Conservation (phyloP, 441 rosid genomes). For the Manihot esculenta region DNA sequence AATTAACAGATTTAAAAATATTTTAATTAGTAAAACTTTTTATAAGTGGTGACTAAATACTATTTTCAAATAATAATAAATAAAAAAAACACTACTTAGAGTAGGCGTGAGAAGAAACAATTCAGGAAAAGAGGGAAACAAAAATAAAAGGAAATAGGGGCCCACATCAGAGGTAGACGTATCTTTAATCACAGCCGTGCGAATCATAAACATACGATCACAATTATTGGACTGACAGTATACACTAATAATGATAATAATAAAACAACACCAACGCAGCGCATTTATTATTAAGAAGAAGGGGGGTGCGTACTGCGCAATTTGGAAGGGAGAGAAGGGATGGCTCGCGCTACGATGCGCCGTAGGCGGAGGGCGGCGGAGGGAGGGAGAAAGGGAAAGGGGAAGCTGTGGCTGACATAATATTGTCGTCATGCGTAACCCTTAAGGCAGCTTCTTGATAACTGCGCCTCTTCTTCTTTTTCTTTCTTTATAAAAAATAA, state of each 20-base stretch:
- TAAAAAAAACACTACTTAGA: too few relatives aligned
- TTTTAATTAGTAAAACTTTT: too few relatives aligned
- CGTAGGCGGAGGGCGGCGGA: constrained; percentile 19
- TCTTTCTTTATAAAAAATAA: too few relatives aligned
- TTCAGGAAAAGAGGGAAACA: too few relatives aligned
- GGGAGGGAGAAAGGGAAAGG: not conserved
- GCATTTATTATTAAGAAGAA: not conserved
- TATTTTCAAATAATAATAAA: too few relatives aligned
- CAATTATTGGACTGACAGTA: constrained; percentile 12
- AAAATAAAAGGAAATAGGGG: not conserved
- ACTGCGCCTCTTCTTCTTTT: not conserved
- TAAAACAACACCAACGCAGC: too few relatives aligned
- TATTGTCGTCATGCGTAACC: constrained; percentile 12
- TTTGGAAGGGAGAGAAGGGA: too few relatives aligned
- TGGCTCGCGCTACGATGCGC: constrained; percentile 19
- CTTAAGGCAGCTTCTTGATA: constrained; percentile 5
- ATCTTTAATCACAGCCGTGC: not conserved
- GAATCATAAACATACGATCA: not conserved
- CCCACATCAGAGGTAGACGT: not conserved
- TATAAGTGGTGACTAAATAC: too few relatives aligned
- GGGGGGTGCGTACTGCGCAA: too few relatives aligned
- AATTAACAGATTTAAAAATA: too few relatives aligned
- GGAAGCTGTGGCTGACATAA: constrained; percentile 1
- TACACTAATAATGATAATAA: too few relatives aligned
- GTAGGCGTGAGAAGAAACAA: too few relatives aligned